Conservation (phyloP, 805 yeast species). For the Saturnispora sanitii region DNA sequence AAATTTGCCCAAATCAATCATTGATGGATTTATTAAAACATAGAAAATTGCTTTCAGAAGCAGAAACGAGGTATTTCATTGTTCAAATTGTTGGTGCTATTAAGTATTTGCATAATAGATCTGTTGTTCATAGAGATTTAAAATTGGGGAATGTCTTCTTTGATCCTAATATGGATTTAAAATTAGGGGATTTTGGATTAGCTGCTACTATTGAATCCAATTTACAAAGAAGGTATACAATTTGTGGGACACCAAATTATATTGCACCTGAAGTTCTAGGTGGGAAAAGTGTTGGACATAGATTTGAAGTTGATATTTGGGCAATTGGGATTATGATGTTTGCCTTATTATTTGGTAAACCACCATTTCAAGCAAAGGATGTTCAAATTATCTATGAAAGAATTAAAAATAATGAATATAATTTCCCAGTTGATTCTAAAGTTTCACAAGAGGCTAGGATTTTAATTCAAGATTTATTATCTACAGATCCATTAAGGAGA, state of each 20-base stretch:
- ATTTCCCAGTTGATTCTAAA: constrained; percentile 53
- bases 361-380: constrained; percentile 96
- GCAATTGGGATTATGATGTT: constrained; percentile 95
- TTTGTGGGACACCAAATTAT: constrained; percentile 98
- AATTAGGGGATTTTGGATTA: constrained; percentile 95
- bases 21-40: constrained; percentile 84
- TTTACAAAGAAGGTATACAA: constrained; percentile 75
- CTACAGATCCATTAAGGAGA: constrained; percentile 70
- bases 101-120: constrained; percentile 80
- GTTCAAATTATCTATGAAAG: constrained; percentile 87
- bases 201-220: constrained; percentile 79
- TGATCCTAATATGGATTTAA: constrained; percentile 87
- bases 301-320: constrained; percentile 95
- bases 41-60: constrained; percentile 78
- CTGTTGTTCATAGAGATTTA: constrained; percentile 92
- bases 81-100: constrained; percentile 93
- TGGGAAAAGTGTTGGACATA: constrained; percentile 81
- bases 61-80: constrained; percentile 84
- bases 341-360: constrained; percentile 86
- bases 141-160: constrained; percentile 93
- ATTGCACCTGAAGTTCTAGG: constrained; percentile 96
- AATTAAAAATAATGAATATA: constrained; percentile 72
- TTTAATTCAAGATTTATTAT: constrained; percentile 62
- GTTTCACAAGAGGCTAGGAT: constrained; percentile 64
- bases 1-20: constrained; percentile 91